A percentile compares a stretch with the other conserved stretches of the same genome.
Conservation (phyloP, 768 basidiomycete species). For the Panus rudis region DNA sequence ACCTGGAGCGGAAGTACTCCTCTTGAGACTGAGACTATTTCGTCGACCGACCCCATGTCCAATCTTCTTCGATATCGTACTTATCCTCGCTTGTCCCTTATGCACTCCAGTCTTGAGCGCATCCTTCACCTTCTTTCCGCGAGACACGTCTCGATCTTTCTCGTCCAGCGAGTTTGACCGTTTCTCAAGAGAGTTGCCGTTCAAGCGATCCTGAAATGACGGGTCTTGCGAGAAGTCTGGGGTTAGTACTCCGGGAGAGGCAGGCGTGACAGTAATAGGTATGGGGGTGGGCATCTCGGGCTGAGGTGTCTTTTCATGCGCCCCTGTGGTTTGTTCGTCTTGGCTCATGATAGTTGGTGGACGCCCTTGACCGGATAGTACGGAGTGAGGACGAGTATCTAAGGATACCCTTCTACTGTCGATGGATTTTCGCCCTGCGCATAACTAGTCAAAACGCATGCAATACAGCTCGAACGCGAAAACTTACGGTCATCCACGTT, state of each 20-base stretch:
- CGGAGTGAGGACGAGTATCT: constrained; percentile 25
- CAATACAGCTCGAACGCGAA: background rate
- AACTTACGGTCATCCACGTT: constrained; percentile 25
- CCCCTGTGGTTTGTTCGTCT: constrained; percentile 5
- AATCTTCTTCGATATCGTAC: constrained; percentile 71
- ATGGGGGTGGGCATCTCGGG: constrained; percentile 13
- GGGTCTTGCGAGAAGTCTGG: constrained; percentile 2
- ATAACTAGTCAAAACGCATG: background rate
- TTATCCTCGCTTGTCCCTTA: constrained; percentile 65
- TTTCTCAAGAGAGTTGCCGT: constrained; percentile 10
- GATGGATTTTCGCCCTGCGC: constrained; percentile 21
- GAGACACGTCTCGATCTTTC: constrained; percentile 39
- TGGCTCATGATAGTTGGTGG: background rate
- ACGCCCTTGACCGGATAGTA: constrained; percentile 7
- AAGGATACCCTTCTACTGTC: constrained; percentile 21
- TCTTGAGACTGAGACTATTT: constrained; percentile 39
- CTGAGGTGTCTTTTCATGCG: constrained; percentile 5
- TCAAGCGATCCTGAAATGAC: constrained; percentile 3
- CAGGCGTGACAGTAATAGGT: constrained; percentile 57
- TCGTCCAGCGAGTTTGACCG: constrained; percentile 19
- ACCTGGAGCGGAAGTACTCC: constrained; percentile 69
- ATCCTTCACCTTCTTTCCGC: constrained; percentile 68
- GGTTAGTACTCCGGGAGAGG: constrained; percentile 39
- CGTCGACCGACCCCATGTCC: constrained; percentile 57
- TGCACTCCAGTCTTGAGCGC: constrained; percentile 71